Base-by-base conservation (phyloP, 1,284 basidiomycete species). In the Cryptococcus amylolentus region DNA sequence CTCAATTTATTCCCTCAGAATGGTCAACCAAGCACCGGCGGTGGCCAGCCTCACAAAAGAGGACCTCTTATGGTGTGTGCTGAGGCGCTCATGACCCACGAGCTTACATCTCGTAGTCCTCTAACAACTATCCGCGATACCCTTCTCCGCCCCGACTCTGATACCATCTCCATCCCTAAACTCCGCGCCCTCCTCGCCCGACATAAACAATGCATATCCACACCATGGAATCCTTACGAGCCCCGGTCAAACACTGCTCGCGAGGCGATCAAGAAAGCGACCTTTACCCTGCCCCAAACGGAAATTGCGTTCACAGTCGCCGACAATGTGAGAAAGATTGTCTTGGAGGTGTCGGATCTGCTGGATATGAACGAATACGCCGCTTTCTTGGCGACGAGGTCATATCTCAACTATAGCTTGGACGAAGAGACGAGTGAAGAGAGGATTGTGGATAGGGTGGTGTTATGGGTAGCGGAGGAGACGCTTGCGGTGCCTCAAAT, bases 391-490 rank as follows among this genome's bases (percentile, higher is more conserved):
- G 38, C 72, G 13, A 60, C 58, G 47, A 68, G 63, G 54, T 68
- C 67, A 44, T 75, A 71, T 48, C 54, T 60, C 3, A 40, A 49
- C n/a, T 69, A 67, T 55, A 68, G 66, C 31, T 41, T 69, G 6
- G 68, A 68, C 44, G 66, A 66, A 18, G 51, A 52, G 26, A 56
- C 43, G 13, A 59, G 59, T 20, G 64, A 69, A 48, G 67, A 61
- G n/a, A 58, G 54, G 16, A 45, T 64, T 45, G 27, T 70, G 49
- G 71, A 71, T 18, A 55, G 64, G 35, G 23, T 72, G 2, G 28
- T 67, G 9, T 44, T 63, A 23, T 75, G 70, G 70, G 72, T 70
- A 51, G 58, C 65, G 35, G 65, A 67, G 52, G 69, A 75, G 58
- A 52, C 61, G 7, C 40, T 70, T 7, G 72, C 71, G 38, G 60